phyloP scores from a whole-genome alignment of 768 basidiomycete species.

The Rhodosporidiobolus odoratus region DNA sequence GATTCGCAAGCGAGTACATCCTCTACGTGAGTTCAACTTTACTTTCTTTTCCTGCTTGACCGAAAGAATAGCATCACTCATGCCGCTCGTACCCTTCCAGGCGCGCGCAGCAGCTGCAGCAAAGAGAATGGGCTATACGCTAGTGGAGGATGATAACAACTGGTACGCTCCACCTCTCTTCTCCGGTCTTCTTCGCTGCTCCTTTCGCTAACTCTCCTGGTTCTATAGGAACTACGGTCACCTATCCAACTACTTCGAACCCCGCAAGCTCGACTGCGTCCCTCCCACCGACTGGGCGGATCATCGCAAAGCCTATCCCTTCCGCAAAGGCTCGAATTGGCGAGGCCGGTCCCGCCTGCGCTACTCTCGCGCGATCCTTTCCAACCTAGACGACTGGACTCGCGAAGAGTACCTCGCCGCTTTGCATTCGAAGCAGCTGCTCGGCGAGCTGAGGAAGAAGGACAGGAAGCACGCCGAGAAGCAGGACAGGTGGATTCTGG shows the following conservation, averaged over 20 bases:
- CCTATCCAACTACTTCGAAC: conserved; percentile 20
- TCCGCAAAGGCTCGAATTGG: conserved; percentile 5
- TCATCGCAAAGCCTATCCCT: conserved; percentile 15
- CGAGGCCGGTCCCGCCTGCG: conserved; percentile 1
- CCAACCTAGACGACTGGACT: conserved; percentile 31
- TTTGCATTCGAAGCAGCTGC: not conserved
- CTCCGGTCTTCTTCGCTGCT: not conserved
- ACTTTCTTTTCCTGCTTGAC: too few species aligned
- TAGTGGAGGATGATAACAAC: conserved; percentile 23
- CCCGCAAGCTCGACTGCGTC: conserved; percentile 4
- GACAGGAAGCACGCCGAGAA: not conserved
- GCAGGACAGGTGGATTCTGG: conserved; percentile 16
- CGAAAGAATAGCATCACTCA: not conserved
- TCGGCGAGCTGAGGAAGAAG: not conserved
- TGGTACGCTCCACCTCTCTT: conserved; percentile 8
- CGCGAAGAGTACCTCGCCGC: conserved; percentile 13
- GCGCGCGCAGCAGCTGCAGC: conserved; percentile 16
- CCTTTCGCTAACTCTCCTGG: not conserved
- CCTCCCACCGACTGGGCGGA: conserved; percentile 31
- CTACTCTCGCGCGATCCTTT: conserved; percentile 17
- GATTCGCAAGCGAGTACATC: conserved; percentile 32
- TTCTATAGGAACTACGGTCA: conserved; percentile 28
- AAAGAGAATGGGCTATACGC: conserved; percentile 17
- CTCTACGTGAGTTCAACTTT: conserved; percentile 15
- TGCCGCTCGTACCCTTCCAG: not conserved